Evolutionary conservation across 2,329 filamentous ascomycete genomes (phyloP).

Genomic region (Ophiocordyceps robertsii): DNA sequence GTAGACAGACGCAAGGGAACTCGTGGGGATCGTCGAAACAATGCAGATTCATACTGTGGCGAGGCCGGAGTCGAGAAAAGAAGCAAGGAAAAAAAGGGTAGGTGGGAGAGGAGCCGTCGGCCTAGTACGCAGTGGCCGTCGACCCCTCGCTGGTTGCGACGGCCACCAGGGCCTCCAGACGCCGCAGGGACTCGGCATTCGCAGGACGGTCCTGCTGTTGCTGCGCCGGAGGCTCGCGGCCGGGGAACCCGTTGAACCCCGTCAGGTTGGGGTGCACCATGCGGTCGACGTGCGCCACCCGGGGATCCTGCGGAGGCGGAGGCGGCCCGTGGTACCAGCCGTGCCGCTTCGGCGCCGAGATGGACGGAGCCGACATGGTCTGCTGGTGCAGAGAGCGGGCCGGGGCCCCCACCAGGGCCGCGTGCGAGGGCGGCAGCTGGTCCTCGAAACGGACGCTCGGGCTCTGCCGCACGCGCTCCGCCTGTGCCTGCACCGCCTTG

Average conservation of each 20-base stretch:
- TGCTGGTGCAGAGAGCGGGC: conserved; percentile 34
- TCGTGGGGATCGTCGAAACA: no score
- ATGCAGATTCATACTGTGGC: not conserved
- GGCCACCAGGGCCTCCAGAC: conserved; percentile 28
- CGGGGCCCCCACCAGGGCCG: conserved; percentile 12
- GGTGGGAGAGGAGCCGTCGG: not conserved
- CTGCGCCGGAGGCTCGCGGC: conserved; percentile 14
- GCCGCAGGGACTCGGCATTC: conserved; percentile 19
- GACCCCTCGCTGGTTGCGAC: conserved; percentile 30
- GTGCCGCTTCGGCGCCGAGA: conserved; percentile 44
- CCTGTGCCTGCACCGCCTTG: conserved; percentile 40
- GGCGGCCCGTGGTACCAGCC: conserved; percentile 53
- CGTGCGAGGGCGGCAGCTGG: conserved; percentile 24
- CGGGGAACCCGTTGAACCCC: conserved; percentile 37
- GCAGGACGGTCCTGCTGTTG: conserved; percentile 15
- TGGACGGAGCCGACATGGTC: conserved; percentile 44
- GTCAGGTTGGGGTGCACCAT: conserved; percentile 45
- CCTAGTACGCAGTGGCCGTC: conserved; percentile 25
- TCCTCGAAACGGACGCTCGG: conserved; percentile 41
- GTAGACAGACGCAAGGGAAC: no score
- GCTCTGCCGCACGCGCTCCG: conserved; percentile 32
- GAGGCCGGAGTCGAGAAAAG: not conserved
- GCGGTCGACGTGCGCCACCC: conserved; percentile 35
- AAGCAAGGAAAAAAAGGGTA: not conserved
- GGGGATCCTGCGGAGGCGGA: conserved; percentile 14